phyloP scores from a whole-genome alignment of 108 stramenopile genomes.

The Nitzschia sp. region DNA sequence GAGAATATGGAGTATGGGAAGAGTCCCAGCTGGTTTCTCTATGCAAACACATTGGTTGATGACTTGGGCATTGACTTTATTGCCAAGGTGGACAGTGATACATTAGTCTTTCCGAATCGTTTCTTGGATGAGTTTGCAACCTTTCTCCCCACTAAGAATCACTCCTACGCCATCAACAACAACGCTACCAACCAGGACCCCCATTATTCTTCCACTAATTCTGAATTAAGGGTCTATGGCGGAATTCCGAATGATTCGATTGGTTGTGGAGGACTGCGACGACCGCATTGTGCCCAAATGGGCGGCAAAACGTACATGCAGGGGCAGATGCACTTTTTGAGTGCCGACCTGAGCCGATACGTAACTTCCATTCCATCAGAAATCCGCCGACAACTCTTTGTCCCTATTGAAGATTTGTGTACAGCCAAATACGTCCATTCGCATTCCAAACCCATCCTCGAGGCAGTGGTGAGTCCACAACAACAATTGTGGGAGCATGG shows the following conservation, averaged over 20 bases:
- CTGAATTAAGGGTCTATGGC: background rate
- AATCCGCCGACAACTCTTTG: background rate
- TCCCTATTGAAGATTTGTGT: slow-evolving; percentile 6
- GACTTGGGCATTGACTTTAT: slow-evolving; percentile 22
- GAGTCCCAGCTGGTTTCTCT: slow-evolving; percentile 29
- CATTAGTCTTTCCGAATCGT: slow-evolving; percentile 1
- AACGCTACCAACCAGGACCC: background rate
- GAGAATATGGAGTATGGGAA: slow-evolving; percentile 21
- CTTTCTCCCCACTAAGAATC: slow-evolving; percentile 9
- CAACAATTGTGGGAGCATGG: slow-evolving; percentile 5
- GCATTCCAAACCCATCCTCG: slow-evolving; percentile 1
- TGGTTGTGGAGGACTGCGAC: slow-evolving; percentile 1
- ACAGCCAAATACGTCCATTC: slow-evolving; percentile 4
- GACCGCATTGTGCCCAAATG: background rate
- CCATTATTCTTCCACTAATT: background rate
- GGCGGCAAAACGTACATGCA: slow-evolving; percentile 5
- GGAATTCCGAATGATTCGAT: background rate
- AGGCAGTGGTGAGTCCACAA: background rate
- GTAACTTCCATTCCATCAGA: background rate
- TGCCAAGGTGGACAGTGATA: slow-evolving; percentile 23
- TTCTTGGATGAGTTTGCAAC: slow-evolving; percentile 15
- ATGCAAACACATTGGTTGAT: slow-evolving; percentile 17
- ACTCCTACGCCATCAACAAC: background rate
- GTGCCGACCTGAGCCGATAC: background rate
- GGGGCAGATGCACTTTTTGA: slow-evolving; percentile 1